These are phyloP conservation scores for Oropetium thomaeum DNA, from an alignment of 176 grass and related monocot species.

Conservation along the genomic window DNA sequence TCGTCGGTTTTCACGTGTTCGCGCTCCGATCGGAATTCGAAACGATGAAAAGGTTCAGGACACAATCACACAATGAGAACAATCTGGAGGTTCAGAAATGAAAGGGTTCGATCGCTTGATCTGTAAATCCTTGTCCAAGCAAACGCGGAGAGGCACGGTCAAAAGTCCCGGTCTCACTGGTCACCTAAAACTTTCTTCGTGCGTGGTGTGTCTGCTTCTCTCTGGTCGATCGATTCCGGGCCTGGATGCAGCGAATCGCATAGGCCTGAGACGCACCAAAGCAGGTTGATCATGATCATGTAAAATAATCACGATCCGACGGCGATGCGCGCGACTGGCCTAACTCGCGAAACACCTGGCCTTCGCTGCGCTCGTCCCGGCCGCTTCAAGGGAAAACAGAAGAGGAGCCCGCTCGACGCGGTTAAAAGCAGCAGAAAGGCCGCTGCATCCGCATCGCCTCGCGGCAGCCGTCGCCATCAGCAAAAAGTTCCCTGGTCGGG, in stretches of 20 bases:
- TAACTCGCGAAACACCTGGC: constrained; percentile 45
- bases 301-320: neutral
- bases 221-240: neutral
- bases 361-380: neutral
- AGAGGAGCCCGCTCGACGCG: constrained; percentile 4
- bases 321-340: neutral
- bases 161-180: neutral
- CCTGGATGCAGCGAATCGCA: neutral
- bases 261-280: neutral
- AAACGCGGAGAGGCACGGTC: neutral
- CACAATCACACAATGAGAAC: too few species aligned
- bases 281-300: neutral
- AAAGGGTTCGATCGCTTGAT: neutral
- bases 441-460: neutral
- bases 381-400: constrained; percentile 31
- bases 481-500: neutral
- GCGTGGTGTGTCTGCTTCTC: too few species aligned
- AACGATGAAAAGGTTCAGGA: too few species aligned
- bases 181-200: too few species aligned
- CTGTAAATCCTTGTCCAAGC: neutral
- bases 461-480: neutral
- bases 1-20: too few species aligned
- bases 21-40: too few species aligned
- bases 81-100: neutral
- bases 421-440: constrained; percentile 8